Evolutionary conservation across 176 grass and related monocot genomes (phyloP).

Genomic region (Oropetium thomaeum): DNA sequence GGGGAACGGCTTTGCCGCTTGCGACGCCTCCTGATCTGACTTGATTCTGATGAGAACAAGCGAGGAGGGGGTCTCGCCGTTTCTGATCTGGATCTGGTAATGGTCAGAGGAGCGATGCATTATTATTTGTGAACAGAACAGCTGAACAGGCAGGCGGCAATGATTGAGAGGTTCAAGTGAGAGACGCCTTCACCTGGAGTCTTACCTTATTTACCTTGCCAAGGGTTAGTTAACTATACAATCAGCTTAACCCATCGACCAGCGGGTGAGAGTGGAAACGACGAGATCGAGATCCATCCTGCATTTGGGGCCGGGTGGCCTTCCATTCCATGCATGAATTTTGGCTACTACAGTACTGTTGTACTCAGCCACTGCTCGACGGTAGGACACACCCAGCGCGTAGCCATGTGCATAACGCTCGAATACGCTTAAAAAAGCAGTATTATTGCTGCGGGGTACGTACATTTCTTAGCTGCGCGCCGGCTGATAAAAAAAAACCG

Average conservation of each 20-base stretch:
- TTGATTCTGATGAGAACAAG: too few relatives aligned
- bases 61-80: too few relatives aligned
- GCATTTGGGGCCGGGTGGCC: not conserved
- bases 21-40: too few relatives aligned
- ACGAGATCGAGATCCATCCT: constrained; percentile 9
- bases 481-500: not conserved
- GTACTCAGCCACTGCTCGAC: not conserved
- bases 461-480: too few relatives aligned
- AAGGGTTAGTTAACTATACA: too few relatives aligned
- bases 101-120: not conserved
- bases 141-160: too few relatives aligned
- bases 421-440: not conserved
- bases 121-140: not conserved
- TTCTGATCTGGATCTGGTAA: constrained; percentile 31
- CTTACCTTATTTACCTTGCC: too few relatives aligned
- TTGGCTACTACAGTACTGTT: too few relatives aligned
- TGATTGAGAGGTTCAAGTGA: not conserved
- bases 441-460: not conserved
- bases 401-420: not conserved
- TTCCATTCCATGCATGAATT: not conserved
- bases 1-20: too few relatives aligned
- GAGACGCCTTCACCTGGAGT: not conserved
- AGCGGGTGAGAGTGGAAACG: too few relatives aligned
- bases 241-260: too few relatives aligned
- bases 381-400: not conserved